Percentiles rank a stretch among this genome's conserved stretches.
Evolutionary conservation across 139 green algal species (phyloP).

Genomic region (Klebsormidium nitens): DNA sequence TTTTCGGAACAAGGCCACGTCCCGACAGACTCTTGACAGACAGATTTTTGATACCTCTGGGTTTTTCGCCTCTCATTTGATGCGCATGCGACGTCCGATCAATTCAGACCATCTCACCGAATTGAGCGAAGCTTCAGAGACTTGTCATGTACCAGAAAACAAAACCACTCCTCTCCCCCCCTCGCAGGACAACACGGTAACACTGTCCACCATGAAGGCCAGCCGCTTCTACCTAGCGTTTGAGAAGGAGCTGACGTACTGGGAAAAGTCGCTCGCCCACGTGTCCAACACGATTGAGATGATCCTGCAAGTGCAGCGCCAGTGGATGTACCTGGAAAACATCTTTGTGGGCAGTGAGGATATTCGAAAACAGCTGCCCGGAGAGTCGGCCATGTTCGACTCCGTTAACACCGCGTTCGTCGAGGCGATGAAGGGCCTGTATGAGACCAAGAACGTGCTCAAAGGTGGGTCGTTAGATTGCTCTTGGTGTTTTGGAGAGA

Average conservation of each 20-base stretch:
- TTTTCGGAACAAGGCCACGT: too few species aligned
- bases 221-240: slow-evolving; percentile 79
- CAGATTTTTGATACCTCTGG: too few species aligned
- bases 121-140: too few species aligned
- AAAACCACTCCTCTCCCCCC: too few species aligned
- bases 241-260: slow-evolving; percentile 67
- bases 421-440: slow-evolving; percentile 30
- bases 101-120: too few species aligned
- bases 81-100: too few species aligned
- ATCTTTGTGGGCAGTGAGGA: slow-evolving; percentile 86
- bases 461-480: too few species aligned
- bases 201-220: slow-evolving; percentile 81
- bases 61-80: too few species aligned
- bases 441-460: slow-evolving; percentile 27
- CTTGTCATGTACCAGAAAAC: too few species aligned
- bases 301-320: slow-evolving; percentile 73
- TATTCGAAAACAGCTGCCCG: slow-evolving; percentile 83
- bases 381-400: slow-evolving; percentile 64
- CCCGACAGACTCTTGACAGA: too few species aligned
- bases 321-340: slow-evolving; percentile 90
- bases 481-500: too few species aligned
- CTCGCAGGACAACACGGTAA: slow-evolving; percentile 79
- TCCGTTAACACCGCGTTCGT: slow-evolving; percentile 39
- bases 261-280: slow-evolving; percentile 68
- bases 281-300: slow-evolving; percentile 78